Percentiles rank a stretch among this genome's conserved stretches.
Evolutionary conservation across 179 eudicot species (phyloP).

Genomic region (Nepenthes alata): DNA sequence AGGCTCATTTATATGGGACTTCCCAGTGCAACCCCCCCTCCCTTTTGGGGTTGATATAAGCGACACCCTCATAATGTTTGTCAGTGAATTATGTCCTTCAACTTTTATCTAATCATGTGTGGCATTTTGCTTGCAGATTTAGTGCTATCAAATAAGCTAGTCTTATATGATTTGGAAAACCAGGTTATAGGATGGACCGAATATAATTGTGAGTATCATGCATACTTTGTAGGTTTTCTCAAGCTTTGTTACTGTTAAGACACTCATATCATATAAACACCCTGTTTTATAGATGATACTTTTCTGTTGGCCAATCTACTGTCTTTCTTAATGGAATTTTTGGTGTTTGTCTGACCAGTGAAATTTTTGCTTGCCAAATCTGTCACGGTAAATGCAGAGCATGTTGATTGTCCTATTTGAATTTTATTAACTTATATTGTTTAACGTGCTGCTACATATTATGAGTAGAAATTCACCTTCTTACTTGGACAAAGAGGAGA

Average conservation of each 20-base stretch:
- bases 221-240: neutral
- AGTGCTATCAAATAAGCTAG: constrained; percentile 66
- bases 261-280: neutral
- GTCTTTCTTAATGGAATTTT: too few relatives aligned
- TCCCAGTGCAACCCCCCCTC: too few relatives aligned
- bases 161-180: constrained; percentile 64
- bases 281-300: neutral
- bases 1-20: too few relatives aligned
- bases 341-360: too few relatives aligned
- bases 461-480: too few relatives aligned
- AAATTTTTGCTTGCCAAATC: too few relatives aligned
- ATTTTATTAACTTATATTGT: too few relatives aligned
- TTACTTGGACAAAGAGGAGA: too few relatives aligned
- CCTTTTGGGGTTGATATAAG: neutral
- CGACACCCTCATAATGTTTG: neutral
- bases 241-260: neutral
- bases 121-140: constrained; percentile 39
- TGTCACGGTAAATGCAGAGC: too few relatives aligned
- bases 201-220: constrained; percentile 58
- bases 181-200: constrained; percentile 75
- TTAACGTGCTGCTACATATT: too few relatives aligned
- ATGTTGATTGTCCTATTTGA: too few relatives aligned
- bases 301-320: too few relatives aligned
- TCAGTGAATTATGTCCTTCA: neutral
- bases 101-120: neutral